A percentile compares a stretch with the other conserved stretches of the same genome.
phyloP scores from a whole-genome alignment of 176 grass and related monocot genomes.

The Tillandsia leiboldiana region DNA sequence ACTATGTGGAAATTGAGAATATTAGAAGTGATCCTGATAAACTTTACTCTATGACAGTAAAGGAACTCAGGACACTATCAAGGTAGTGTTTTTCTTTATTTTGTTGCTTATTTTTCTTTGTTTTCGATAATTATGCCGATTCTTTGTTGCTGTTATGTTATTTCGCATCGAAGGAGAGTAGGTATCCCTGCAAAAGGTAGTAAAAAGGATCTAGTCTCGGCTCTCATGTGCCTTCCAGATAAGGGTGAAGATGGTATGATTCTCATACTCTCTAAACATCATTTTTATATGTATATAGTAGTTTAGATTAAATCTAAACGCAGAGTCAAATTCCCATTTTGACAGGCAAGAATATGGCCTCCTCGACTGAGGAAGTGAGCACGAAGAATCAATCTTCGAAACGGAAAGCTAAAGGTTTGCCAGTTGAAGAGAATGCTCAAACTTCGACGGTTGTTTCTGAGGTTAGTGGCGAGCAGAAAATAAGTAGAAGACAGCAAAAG shows the following conservation, averaged over 20 bases:
- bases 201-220: constrained; percentile 73
- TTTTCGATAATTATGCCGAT: not conserved
- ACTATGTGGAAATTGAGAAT: constrained; percentile 33
- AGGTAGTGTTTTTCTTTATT: constrained; percentile 27
- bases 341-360: constrained; percentile 25
- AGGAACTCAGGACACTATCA: constrained; percentile 60
- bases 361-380: constrained; percentile 16
- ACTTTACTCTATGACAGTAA: constrained; percentile 71
- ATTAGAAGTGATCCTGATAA: constrained; percentile 41
- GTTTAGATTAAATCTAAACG: not conserved
- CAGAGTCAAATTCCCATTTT: constrained; percentile 6
- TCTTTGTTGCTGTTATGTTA: constrained; percentile 1
- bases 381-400: constrained; percentile 29
- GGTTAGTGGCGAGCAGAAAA: constrained; percentile 45
- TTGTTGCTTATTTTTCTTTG: constrained; percentile 10
- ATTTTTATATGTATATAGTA: not conserved
- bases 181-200: constrained; percentile 54
- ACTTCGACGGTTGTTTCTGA: constrained; percentile 31
- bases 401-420: constrained; percentile 48
- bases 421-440: constrained; percentile 44
- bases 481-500: constrained; percentile 51
- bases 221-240: constrained; percentile 37
- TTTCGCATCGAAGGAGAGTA: constrained; percentile 43
- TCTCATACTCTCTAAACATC: constrained; percentile 7
- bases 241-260: constrained; percentile 33